phyloP scores from a whole-genome alignment of 495 filamentous ascomycete species.

The Penicillium coprophilum region DNA sequence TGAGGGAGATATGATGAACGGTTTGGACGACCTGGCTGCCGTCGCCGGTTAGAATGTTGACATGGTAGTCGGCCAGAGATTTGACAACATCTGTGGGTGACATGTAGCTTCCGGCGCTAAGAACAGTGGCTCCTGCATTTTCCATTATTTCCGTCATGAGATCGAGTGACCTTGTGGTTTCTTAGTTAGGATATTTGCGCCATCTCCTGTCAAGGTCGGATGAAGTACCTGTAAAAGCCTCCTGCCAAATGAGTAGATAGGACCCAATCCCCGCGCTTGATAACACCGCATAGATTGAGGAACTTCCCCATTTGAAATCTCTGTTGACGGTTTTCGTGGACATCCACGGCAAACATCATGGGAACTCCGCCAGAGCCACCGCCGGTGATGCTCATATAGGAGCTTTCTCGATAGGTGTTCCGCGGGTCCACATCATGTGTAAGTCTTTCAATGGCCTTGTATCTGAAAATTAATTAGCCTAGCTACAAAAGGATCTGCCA shows the following conservation, averaged over 20 bases:
- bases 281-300: slow-evolving; percentile 16
- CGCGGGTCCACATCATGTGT: slow-evolving; percentile 18
- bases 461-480: slow-evolving; percentile 16
- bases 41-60: slow-evolving; percentile 30
- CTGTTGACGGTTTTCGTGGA: slow-evolving; percentile 31
- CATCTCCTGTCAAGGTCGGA: not conserved
- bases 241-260: slow-evolving; percentile 27
- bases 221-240: not conserved
- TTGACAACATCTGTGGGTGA: slow-evolving; percentile 16
- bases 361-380: slow-evolving; percentile 27
- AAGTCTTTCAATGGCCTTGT: slow-evolving; percentile 25
- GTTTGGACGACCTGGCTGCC: slow-evolving; percentile 25
- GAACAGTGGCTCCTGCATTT: slow-evolving; percentile 23
- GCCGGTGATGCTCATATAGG: slow-evolving; percentile 31
- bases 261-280: slow-evolving; percentile 28
- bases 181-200: not conserved
- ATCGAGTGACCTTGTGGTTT: slow-evolving; percentile 17
- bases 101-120: slow-evolving; percentile 28
- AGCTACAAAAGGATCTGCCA: not conserved
- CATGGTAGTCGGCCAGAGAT: slow-evolving; percentile 21
- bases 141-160: slow-evolving; percentile 22
- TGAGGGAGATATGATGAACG: slow-evolving; percentile 24
- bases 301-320: slow-evolving; percentile 22
- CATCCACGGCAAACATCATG: slow-evolving; percentile 26
- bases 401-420: slow-evolving; percentile 28